Conservation (phyloP, 495 filamentous ascomycete species). For the Aspergillus egyptiacus region DNA sequence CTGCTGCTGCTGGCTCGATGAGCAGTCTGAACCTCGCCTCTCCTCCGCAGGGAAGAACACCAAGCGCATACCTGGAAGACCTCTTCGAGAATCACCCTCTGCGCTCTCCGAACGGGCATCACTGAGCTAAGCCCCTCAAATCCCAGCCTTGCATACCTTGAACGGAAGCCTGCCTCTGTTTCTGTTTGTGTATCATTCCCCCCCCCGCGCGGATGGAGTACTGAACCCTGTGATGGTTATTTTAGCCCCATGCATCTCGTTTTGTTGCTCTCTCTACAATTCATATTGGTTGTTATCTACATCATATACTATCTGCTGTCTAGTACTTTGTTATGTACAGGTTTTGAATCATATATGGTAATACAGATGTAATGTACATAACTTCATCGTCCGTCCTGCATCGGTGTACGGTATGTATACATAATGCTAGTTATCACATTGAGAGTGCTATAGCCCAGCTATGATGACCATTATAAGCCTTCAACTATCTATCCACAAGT, state of each 20-base stretch:
- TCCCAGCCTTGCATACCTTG: background rate
- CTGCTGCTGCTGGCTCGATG: conserved; percentile 48
- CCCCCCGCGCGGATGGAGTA: conserved; percentile 1
- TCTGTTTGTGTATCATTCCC: background rate
- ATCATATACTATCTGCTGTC: conserved; percentile 1
- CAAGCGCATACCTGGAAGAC: conserved; percentile 91
- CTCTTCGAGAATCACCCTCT: conserved; percentile 66
- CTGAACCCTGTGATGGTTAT: background rate
- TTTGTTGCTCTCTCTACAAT: background rate
- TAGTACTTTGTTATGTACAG: background rate
- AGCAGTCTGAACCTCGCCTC: conserved; percentile 65
- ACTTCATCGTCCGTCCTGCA: too few relatives aligned
- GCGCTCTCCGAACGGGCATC: conserved; percentile 17
- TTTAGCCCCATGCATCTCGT: background rate
- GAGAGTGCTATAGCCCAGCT: too few relatives aligned
- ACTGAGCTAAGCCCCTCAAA: background rate
- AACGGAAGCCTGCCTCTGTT: conserved; percentile 4
- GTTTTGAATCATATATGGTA: too few relatives aligned
- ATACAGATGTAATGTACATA: too few relatives aligned
- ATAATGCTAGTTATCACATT: too few relatives aligned
- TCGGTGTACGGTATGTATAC: too few relatives aligned
- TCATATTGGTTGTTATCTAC: background rate
- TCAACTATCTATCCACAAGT: too few relatives aligned
- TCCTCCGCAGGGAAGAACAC: conserved; percentile 67
- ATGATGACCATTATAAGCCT: too few relatives aligned